These are phyloP conservation scores for Wickerhamomyces silvicola DNA, from an alignment of 805 yeast species.

Conservation along the genomic window DNA sequence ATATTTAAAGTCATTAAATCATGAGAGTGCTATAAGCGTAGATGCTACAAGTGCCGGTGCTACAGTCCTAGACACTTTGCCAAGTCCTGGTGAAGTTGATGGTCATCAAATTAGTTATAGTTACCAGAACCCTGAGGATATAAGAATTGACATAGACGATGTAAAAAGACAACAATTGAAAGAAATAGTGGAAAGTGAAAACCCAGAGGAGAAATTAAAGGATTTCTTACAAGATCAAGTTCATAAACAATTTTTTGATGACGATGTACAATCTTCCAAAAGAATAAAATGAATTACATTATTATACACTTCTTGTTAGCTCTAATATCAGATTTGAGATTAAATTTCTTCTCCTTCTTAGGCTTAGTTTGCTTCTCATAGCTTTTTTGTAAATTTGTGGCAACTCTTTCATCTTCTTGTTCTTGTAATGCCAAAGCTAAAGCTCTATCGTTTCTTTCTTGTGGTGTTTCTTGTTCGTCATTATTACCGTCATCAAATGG, in stretches of 20 bases:
- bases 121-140: constrained; percentile 39
- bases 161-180: constrained; percentile 61
- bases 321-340: neutral
- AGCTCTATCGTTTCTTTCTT: constrained; percentile 33
- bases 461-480: constrained; percentile 10
- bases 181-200: constrained; percentile 68
- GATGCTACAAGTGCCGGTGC: constrained; percentile 9
- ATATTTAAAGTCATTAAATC: constrained; percentile 45
- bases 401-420: constrained; percentile 49
- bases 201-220: constrained; percentile 73
- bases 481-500: constrained; percentile 17
- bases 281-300: constrained; percentile 25
- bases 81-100: constrained; percentile 23
- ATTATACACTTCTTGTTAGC: constrained; percentile 17
- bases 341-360: constrained; percentile 6
- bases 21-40: constrained; percentile 22
- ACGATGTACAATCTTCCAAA: constrained; percentile 24
- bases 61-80: constrained; percentile 8
- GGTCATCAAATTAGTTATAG: constrained; percentile 49
- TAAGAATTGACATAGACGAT: constrained; percentile 38
- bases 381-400: constrained; percentile 36
- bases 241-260: constrained; percentile 40
- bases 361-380: constrained; percentile 15
- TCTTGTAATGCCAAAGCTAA: constrained; percentile 43
- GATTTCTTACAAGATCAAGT: constrained; percentile 63